phyloP scores from a whole-genome alignment of 257 asterid genomes.

The Solanum chiquidenum region DNA sequence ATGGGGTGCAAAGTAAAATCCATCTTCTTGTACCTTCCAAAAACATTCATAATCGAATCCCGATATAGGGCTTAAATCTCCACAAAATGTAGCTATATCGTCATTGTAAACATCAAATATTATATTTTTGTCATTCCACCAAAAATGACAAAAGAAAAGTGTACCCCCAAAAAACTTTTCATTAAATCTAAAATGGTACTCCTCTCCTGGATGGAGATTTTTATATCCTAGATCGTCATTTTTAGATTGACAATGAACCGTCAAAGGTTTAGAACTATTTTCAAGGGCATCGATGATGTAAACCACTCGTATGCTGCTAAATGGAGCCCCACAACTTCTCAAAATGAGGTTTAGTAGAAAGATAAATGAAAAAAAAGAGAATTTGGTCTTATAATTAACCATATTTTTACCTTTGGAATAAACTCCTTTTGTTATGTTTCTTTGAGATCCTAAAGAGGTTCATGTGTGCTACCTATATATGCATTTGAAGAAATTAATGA shows the following conservation, averaged over 20 bases:
- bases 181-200: background rate
- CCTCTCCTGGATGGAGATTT: accelerated
- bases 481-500: background rate
- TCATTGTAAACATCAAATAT: background rate
- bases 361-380: background rate
- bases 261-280: background rate
- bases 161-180: background rate
- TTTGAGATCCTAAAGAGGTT: background rate
- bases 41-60: background rate
- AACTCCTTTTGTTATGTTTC: background rate
- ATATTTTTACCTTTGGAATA: background rate
- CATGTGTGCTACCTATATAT: background rate
- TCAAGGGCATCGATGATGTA: background rate
- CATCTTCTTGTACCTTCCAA: background rate
- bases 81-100: background rate
- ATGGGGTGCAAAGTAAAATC: background rate
- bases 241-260: background rate
- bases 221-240: background rate
- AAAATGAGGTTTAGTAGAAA: background rate
- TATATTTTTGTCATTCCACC: background rate
- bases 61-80: background rate
- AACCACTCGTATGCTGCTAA: background rate
- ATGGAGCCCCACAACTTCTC: background rate
- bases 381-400: background rate
- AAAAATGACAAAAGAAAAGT: background rate